A percentile compares a stretch with the other conserved stretches of the same genome.
phyloP scores from a whole-genome alignment of 768 basidiomycete genomes.

The Gymnopilus junonius region DNA sequence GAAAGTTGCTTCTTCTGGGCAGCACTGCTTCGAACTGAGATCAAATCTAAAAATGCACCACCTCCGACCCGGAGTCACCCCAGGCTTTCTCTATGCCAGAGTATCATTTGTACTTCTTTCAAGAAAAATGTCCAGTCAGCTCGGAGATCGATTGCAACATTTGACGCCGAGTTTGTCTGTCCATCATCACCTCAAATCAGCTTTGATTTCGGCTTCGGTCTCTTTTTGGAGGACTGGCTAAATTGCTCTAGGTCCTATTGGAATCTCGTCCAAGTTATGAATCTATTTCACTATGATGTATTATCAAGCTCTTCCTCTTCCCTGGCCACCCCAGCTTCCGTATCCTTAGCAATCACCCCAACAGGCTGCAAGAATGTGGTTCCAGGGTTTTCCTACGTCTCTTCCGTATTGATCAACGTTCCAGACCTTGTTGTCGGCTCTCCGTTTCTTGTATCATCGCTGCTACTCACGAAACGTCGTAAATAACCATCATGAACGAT shows the following conservation, averaged over 20 bases:
- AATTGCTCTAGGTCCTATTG: neutral
- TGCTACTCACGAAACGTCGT: neutral
- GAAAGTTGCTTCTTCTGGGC: conserved; percentile 7
- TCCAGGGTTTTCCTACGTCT: neutral
- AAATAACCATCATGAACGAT: conserved; percentile 1
- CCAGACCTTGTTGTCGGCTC: neutral
- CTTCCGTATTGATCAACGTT: neutral
- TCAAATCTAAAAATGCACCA: neutral
- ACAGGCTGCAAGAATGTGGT: neutral
- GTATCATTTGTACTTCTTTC: neutral
- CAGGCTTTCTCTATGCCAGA: neutral
- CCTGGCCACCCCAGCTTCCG: neutral
- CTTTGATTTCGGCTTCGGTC: neutral
- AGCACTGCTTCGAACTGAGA: neutral
- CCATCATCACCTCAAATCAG: neutral
- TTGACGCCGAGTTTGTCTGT: neutral
- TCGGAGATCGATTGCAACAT: neutral
- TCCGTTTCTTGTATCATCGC: neutral
- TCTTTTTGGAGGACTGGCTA: neutral
- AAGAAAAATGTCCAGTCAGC: neutral
- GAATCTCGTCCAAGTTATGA: neutral
- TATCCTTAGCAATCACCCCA: neutral
- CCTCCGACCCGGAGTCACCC: conserved; percentile 1
- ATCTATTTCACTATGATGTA: neutral
- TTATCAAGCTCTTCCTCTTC: neutral